phyloP scores from a whole-genome alignment of 192 early-diverging fungal genomes.

The Lunasporangiospora selenospora region DNA sequence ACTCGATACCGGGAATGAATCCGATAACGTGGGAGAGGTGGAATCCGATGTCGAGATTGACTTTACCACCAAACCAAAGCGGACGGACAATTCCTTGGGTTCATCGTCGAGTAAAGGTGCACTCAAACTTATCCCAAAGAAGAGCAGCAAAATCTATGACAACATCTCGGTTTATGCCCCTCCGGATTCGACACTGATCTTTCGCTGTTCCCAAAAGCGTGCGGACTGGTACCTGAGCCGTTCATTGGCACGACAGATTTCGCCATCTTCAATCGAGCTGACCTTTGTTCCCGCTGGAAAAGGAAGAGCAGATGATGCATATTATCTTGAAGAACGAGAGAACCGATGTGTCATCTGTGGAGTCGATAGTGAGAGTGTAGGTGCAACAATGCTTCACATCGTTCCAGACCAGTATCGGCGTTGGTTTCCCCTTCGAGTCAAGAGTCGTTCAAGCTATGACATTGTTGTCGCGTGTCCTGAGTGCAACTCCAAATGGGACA shows the following conservation, averaged over 20 bases:
- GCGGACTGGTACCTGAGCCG: conserved; percentile 41
- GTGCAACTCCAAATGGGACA: conserved; percentile 44
- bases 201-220: conserved; percentile 38
- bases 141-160: conserved; percentile 33
- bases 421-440: conserved; percentile 38
- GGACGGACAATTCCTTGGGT: too few relatives aligned
- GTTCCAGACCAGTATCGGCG: conserved; percentile 42
- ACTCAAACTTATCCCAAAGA: conserved; percentile 38
- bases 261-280: conserved; percentile 35
- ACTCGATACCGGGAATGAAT: too few relatives aligned
- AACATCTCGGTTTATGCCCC: conserved; percentile 46
- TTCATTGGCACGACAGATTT: conserved; percentile 16
- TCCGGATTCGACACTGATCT: conserved; percentile 43
- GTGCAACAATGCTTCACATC: conserved; percentile 44
- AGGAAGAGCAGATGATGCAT: conserved; percentile 20
- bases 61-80: conserved; percentile 7
- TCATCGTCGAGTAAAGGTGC: too few relatives aligned
- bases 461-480: conserved; percentile 41
- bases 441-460: conserved; percentile 43
- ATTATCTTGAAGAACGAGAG: conserved; percentile 38
- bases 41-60: conserved; percentile 38
- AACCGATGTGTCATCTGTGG: conserved; percentile 45
- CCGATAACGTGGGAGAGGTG: too few relatives aligned
- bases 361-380: conserved; percentile 11
- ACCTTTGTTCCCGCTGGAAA: conserved; percentile 41